A percentile compares a stretch with the other conserved stretches of the same genome.
Conservation (phyloP, 225 moss, liverwort and hornwort species). For the Rhytidiadelphus loreus region DNA sequence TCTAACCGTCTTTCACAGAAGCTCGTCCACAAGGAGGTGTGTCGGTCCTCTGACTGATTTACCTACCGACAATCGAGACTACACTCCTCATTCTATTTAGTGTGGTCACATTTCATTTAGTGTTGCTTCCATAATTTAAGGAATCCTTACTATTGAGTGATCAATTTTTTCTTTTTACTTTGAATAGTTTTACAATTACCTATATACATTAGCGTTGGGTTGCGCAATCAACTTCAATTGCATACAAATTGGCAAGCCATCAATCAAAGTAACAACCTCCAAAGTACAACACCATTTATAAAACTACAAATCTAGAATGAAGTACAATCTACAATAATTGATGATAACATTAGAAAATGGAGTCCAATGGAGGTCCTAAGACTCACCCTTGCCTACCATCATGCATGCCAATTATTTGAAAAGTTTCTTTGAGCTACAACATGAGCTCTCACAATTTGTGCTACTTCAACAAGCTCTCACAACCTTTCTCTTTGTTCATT, state of each 20-base stretch:
- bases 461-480: neutral
- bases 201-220: too few relatives aligned
- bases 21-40: neutral
- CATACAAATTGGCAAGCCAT: neutral
- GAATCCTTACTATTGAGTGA: neutral
- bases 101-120: too few relatives aligned
- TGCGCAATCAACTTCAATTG: neutral
- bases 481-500: too few relatives aligned
- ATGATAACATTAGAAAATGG: neutral
- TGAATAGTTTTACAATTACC: neutral
- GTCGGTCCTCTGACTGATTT: neutral
- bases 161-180: fast-evolving
- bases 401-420: neutral
- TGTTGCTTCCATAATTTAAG: too few relatives aligned
- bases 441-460: fast-evolving
- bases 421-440: fast-evolving
- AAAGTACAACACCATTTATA: neutral
- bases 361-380: neutral
- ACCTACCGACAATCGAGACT: neutral
- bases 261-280: neutral
- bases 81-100: neutral
- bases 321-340: too few relatives aligned
- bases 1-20: neutral
- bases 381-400: neutral
- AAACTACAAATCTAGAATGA: neutral